Base-by-base conservation (phyloP, 345 rosid genomes). In the sweet orange (Citrus sinensis) region DNA sequence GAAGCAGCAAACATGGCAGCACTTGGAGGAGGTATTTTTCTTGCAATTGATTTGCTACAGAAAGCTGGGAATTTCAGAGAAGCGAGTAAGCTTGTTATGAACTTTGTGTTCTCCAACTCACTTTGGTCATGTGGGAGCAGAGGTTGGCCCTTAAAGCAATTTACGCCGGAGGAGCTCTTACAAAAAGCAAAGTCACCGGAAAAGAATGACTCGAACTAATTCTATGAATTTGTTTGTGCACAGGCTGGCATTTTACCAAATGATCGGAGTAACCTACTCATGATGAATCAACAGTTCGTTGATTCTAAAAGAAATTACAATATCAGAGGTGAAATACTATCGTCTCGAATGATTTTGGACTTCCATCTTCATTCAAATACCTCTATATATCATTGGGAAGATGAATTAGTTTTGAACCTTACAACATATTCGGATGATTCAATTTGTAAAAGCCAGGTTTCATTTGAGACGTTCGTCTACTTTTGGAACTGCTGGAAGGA, bases 401-500 rank as follows among this genome's bases (percentile, higher is more conserved):
- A 67, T 80, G 78, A 75, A 55, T 17, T 79, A 54, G 49, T 79
- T 29, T 37, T 67, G 7, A 76, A 88, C 76, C 67, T 32, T 1
- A 29, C 2, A 29, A 67, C 46, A 13, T 58, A 72, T 64, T 62
- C 85, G 11, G 83, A 80, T n/a, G 75, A 25, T 4, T 56, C 9
- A 54, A 19, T 67, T 40, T 70, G 62, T 19, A 3, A 46, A 37
- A 37, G 76, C 30, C 62, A 69, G 71, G 81, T 83, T 59, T 83
- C 87, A 1, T 3, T 70, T 51, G 86, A 86, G 68, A 82, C 86
- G 2, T 82, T 86, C 42, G 71, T 86, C 56, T 78, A 79, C 83
- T 85, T 80, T 67, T 89, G 92, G 91, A 86, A 80, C 42, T 81
- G 75, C 39, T 89, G 89, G 91, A 85, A 80, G 85, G 86, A 86